These are phyloP conservation scores for Magnolia sinica DNA, from an alignment of 164 flowering plant genomes.

Conservation along the genomic window DNA sequence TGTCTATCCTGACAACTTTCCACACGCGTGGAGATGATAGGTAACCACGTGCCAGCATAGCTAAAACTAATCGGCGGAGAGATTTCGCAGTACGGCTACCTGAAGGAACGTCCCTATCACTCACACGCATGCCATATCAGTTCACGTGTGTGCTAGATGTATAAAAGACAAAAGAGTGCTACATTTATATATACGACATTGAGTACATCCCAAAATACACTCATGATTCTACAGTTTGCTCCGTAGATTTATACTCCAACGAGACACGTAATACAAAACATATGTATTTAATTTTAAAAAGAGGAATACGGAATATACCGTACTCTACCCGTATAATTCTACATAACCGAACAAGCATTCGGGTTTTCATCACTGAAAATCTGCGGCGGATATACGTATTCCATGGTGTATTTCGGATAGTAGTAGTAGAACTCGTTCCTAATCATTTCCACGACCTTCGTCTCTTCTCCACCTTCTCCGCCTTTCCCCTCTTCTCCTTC, in stretches of 20 bases:
- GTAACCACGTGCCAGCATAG: too few relatives aligned
- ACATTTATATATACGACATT: not conserved
- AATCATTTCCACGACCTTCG: slow-evolving; percentile 3
- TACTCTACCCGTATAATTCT: not conserved
- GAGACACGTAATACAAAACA: not conserved
- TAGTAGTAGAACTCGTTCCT: slow-evolving; percentile 9
- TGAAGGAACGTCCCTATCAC: not conserved
- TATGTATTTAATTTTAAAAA: too few relatives aligned
- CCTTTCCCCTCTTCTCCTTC: slow-evolving; percentile 11
- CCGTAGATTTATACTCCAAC: not conserved
- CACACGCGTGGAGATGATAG: too few relatives aligned
- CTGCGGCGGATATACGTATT: slow-evolving; percentile 16
- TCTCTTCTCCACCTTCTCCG: not conserved
- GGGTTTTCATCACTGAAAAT: slow-evolving; percentile 24
- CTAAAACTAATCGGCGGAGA: too few relatives aligned
- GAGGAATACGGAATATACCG: not conserved
- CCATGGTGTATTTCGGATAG: slow-evolving; percentile 9
- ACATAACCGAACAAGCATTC: slow-evolving; percentile 21
- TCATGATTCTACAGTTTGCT: slow-evolving; percentile 9
- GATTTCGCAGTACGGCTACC: too few relatives aligned
- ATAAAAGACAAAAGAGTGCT: not conserved
- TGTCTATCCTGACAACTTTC: too few relatives aligned
- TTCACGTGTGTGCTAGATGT: not conserved
- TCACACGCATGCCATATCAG: not conserved
- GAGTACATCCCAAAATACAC: not conserved